Evolutionary conservation across 2,329 filamentous ascomycete species (phyloP), one percentile per base, ranked within the genome.

Genomic region (Hypoxylon sp.): DNA sequence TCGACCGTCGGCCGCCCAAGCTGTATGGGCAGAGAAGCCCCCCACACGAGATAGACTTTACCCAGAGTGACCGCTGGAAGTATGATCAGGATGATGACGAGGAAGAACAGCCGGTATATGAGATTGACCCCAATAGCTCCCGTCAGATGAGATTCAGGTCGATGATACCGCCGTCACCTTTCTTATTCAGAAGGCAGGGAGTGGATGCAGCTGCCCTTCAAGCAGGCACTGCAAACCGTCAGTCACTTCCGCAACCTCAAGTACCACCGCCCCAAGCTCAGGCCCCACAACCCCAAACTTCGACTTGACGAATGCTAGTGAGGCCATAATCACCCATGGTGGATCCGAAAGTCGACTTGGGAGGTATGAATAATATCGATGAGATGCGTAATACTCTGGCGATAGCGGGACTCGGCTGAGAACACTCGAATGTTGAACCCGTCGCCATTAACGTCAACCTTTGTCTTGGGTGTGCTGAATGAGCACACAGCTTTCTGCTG

Each of bases 21-120:
- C 16, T 44, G 24, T 60, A 59, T 40, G 70, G 62, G 44, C 60
- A 71, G 50, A 69, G 56, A 57, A 75, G 70, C 49, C 75, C 73
- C 52, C 68, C 69, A 22, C 69, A 52, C n/a, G 85, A 76, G 40
- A 36, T 60, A 24, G 67, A 69, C 44, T 63, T 52, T 30, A 38
- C 81, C 78, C 75, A 81, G 79, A 76, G 78, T 24, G 92, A 95
- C 75, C 87, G 89, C 65, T 97, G 91, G 86, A 96, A 93, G 79
- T 97, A 93, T 80, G 93, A 96, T 74, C 89, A 90, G 24, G 92
- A 97, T 72, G 92, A 93, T 65, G 92, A 93, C 65, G 75, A 96
- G 48, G 91, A 94, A 54, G 91, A 93, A 61, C 87, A 89, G 58
- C 84, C 90, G 22, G 83, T 89, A 64, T 93, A 93, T 81, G 86